Evolutionary conservation across 2,329 filamentous ascomycete species (phyloP).

Genomic region (Monosporascus ibericus): DNA sequence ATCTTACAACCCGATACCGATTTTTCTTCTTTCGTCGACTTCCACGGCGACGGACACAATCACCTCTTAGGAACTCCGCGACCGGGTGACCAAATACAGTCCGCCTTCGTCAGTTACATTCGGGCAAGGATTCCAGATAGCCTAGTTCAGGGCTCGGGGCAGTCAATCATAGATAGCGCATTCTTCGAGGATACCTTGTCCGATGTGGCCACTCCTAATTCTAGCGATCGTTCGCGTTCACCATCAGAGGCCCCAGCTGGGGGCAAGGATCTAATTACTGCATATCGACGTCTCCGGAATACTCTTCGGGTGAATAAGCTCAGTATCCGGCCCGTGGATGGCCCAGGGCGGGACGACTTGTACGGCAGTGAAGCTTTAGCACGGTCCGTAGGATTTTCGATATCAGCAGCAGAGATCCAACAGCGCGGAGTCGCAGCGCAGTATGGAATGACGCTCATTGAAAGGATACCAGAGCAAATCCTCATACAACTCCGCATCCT

Average conservation of each 20-base stretch:
- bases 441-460: slow-evolving; percentile 67
- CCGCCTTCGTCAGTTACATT: slow-evolving; percentile 33
- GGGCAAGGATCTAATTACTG: slow-evolving; percentile 49
- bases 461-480: slow-evolving; percentile 76
- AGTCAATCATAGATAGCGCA: slow-evolving; percentile 36
- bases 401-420: slow-evolving; percentile 84
- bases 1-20: slow-evolving; percentile 52
- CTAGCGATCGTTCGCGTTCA: slow-evolving; percentile 26
- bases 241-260: slow-evolving; percentile 31
- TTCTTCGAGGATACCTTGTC: slow-evolving; percentile 39
- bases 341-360: slow-evolving; percentile 35
- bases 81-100: slow-evolving; percentile 28
- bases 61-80: slow-evolving; percentile 16
- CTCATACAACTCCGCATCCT: slow-evolving; percentile 84
- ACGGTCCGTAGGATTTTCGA: slow-evolving; percentile 70
- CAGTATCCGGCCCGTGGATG: slow-evolving; percentile 12
- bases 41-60: slow-evolving; percentile 38
- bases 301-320: slow-evolving; percentile 53
- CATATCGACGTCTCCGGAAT: slow-evolving; percentile 55
- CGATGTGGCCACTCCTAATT: slow-evolving; percentile 29
- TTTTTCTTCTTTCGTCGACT: slow-evolving; percentile 65
- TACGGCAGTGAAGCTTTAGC: slow-evolving; percentile 54
- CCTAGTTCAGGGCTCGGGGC: slow-evolving; percentile 33
- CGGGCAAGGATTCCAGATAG: slow-evolving; percentile 30
- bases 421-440: slow-evolving; percentile 78